Base-by-base conservation (phyloP, 768 basidiomycete species). In the Porphyrellus cyaneotinctus region DNA sequence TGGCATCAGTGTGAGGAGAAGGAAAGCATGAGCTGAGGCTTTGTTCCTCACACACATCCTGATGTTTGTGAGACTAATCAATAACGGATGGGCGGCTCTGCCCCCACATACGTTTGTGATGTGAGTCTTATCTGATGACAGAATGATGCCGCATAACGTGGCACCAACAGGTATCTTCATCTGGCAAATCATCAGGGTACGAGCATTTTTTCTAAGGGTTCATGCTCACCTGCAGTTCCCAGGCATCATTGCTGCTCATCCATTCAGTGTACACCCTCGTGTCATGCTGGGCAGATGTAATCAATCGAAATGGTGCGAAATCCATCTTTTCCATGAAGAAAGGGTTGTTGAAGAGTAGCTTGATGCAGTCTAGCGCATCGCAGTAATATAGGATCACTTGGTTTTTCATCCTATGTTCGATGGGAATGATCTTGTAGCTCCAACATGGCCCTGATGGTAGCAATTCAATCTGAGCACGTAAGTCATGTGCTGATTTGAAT, bases 371-470 rank as follows among this genome's bases (percentile, higher is more conserved):
- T 0, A 71, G 20, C 1, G 61, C 23, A 32, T 71, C 57, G 2
- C 17, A 23, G 13, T 18, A 49, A 11, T 48, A 49, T 1, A 50
- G 18, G 30, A 39, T 6, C 1, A 43, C 13, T 1, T 20, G 43
- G 11, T 20, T 6, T 41, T 67, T 69, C n/a, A 61, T 66, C 13
- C 56, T 54, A 53, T 51, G 52, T 0, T 26, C 32, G 2, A 64
- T 48, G 1, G 38, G 20, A n/a, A 60, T 47, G 13, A n/a, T 30
- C 18, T 23, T 49, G 54, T 9, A 50, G n/a, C 51, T 56, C 70
- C 69, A 71, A 15, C 52, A 12, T 11, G 63, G 67, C 9, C 65
- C 67, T 11, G 53, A 18, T 1, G 65, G 66, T 28, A 69, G 57
- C n/a, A 64, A 52, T 48, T 71, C 63, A 2, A 59, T 58, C 2